phyloP scores from a whole-genome alignment of 2,329 filamentous ascomycete species.

The Aspergillus fructus region DNA sequence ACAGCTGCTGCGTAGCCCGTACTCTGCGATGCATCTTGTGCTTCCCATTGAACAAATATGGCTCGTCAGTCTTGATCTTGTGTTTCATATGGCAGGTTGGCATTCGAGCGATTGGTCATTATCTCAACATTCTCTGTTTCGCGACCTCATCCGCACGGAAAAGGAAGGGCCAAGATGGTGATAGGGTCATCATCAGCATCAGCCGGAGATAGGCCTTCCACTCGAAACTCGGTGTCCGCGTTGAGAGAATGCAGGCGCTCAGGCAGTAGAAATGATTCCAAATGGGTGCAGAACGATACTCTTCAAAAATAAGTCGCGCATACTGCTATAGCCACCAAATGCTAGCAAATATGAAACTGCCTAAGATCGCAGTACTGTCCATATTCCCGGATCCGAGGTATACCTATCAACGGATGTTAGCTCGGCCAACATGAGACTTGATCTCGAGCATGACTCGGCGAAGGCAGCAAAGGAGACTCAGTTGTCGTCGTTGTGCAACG shows the following conservation, averaged over 20 bases:
- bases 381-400: background rate
- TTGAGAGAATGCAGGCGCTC: background rate
- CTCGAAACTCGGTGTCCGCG: background rate
- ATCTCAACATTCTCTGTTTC: background rate
- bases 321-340: background rate
- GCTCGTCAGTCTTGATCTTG: background rate
- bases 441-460: background rate
- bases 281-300: background rate
- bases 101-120: conserved; percentile 7
- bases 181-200: background rate
- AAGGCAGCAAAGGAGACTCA: background rate
- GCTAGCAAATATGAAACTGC: background rate
- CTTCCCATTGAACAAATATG: background rate
- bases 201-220: background rate
- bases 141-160: background rate
- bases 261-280: background rate
- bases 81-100: conserved; percentile 5
- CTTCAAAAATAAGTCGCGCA: background rate
- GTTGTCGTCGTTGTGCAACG: background rate
- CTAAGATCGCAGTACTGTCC: background rate
- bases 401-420: background rate
- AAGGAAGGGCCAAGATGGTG: background rate
- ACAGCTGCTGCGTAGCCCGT: conserved; percentile 11
- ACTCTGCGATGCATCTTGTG: conserved; percentile 11
- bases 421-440: background rate